These are phyloP conservation scores for Ustilago esculenta DNA, from an alignment of 1,284 basidiomycete genomes.

Conservation along the genomic window DNA sequence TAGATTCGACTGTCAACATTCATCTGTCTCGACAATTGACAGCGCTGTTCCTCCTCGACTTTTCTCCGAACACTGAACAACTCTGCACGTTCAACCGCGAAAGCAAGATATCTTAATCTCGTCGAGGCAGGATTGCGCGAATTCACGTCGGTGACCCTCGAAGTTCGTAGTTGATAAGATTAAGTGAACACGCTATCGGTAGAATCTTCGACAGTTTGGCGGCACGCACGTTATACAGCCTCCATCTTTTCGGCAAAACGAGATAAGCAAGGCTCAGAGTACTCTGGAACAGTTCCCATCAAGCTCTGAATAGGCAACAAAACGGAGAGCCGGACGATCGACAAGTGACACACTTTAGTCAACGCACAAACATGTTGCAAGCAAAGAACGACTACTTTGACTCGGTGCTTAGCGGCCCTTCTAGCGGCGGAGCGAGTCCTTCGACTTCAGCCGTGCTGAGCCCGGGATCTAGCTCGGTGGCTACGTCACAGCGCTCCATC, in stretches of 20 bases:
- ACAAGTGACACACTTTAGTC: neutral
- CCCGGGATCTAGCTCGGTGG: conserved; percentile 28
- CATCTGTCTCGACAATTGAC: too few species aligned
- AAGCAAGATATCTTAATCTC: too few species aligned
- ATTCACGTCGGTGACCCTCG: too few species aligned
- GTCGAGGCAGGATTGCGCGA: too few species aligned
- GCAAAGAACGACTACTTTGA: conserved; percentile 37
- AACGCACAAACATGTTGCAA: conserved; percentile 9
- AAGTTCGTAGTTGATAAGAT: too few species aligned
- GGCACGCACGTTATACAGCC: conserved; percentile 6
- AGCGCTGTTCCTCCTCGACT: too few species aligned
- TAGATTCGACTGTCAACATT: too few species aligned
- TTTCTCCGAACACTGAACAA: too few species aligned
- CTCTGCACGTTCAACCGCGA: too few species aligned
- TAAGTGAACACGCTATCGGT: too few species aligned
- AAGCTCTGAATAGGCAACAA: neutral
- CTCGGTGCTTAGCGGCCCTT: conserved; percentile 19
- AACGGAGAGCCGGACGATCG: neutral
- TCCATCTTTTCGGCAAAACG: too few species aligned
- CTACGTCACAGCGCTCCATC: conserved; percentile 35
- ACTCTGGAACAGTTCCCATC: neutral
- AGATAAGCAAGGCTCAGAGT: neutral
- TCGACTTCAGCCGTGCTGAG: conserved; percentile 25
- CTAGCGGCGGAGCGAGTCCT: conserved; percentile 34
- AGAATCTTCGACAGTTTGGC: conserved; percentile 2